Conservation (phyloP, 2,329 filamentous ascomycete genomes). For the Ophiocordyceps polyrhachis-furcata region DNA sequence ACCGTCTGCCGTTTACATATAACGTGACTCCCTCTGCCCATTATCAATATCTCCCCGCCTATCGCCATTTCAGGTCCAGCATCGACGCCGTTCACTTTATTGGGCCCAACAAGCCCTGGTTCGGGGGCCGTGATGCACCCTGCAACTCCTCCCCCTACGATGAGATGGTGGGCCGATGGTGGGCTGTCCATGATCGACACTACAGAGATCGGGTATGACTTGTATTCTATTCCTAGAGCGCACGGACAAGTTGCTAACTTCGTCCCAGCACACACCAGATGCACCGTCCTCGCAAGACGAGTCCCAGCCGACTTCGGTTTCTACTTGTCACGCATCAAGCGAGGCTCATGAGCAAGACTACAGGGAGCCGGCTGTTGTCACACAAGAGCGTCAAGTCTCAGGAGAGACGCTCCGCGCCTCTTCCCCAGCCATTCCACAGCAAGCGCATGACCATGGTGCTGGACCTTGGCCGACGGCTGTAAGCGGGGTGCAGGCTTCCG, state of each 20-base stretch:
- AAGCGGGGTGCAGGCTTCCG: neutral
- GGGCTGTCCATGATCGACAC: slow-evolving; percentile 83
- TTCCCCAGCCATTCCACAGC: neutral
- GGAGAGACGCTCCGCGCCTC: neutral
- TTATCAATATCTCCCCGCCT: slow-evolving; percentile 94
- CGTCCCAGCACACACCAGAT: neutral
- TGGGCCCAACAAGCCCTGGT: slow-evolving; percentile 80
- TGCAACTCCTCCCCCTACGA: slow-evolving; percentile 48
- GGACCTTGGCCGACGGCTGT: neutral
- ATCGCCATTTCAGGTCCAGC: slow-evolving; percentile 74
- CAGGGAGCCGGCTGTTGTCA: neutral
- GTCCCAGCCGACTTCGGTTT: neutral
- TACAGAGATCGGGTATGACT: slow-evolving; percentile 38
- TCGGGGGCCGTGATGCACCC: slow-evolving; percentile 36
- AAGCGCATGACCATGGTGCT: neutral
- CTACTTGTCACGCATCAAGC: neutral
- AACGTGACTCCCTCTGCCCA: slow-evolving; percentile 94
- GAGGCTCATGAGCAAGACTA: neutral
- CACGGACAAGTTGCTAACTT: neutral
- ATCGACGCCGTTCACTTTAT: slow-evolving; percentile 94
- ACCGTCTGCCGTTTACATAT: slow-evolving; percentile 84
- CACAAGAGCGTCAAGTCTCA: neutral
- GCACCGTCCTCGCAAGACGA: neutral
- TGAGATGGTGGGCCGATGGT: slow-evolving; percentile 78
- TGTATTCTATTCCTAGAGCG: neutral